Evolutionary conservation across 306 rosid genomes (phyloP).

Genomic region (Gynostemma pentaphyllum): DNA sequence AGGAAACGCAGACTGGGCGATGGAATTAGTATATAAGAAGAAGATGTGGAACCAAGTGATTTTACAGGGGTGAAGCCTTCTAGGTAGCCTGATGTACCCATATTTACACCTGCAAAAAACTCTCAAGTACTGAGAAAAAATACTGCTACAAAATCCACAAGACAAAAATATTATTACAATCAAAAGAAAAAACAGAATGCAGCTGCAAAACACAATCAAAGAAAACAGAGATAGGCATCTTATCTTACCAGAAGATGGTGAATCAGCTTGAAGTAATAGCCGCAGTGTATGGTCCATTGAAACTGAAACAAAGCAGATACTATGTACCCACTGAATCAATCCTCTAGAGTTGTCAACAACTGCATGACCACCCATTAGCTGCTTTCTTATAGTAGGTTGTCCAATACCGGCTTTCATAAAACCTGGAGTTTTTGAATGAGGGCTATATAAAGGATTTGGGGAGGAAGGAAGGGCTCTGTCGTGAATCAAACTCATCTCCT

Average conservation of each 20-base stretch:
- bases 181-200: not conserved
- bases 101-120: conserved; percentile 26
- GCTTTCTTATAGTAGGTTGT: conserved; percentile 79
- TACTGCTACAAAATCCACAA: not conserved
- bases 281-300: conserved; percentile 83
- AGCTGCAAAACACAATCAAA: not conserved
- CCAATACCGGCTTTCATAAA: conserved; percentile 83
- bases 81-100: conserved; percentile 37
- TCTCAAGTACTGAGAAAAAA: conserved; percentile 12
- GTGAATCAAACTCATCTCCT: conserved; percentile 81
- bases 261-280: conserved; percentile 62
- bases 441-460: conserved; percentile 88
- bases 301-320: conserved; percentile 80
- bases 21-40: conserved; percentile 78
- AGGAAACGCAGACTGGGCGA: conserved; percentile 96
- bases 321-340: conserved; percentile 96
- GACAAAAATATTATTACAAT: not conserved
- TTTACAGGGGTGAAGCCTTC: conserved; percentile 98
- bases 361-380: conserved; percentile 72
- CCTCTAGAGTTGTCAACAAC: conserved; percentile 74
- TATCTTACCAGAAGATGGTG: conserved; percentile 62
- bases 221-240: not conserved
- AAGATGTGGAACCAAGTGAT: conserved; percentile 81
- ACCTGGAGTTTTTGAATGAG: conserved; percentile 69
- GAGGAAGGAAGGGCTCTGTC: conserved; percentile 90